Conservation (phyloP, 306 rosid species). For the Rosa lucieae region DNA sequence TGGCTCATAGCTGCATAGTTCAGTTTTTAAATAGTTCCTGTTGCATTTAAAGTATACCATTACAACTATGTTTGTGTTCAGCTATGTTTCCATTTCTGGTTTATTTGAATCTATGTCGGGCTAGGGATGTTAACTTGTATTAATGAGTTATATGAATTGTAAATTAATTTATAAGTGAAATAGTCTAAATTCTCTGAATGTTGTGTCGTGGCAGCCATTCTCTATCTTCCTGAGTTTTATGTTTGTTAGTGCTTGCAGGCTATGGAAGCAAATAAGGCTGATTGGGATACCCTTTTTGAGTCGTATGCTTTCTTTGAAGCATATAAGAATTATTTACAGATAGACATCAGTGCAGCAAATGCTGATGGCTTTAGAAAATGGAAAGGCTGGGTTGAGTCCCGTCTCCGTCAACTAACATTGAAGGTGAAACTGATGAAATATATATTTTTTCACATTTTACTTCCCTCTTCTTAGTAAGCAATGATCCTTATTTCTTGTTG, state of each 20-base stretch:
- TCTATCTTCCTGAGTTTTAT: constrained; percentile 14
- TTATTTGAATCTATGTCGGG: background rate
- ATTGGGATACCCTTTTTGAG: constrained; percentile 96
- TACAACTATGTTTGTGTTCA: background rate
- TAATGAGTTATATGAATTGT: background rate
- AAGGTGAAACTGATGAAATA: constrained; percentile 49
- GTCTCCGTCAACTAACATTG: constrained; percentile 87
- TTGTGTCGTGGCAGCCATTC: background rate
- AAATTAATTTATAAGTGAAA: background rate
- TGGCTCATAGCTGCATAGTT: background rate
- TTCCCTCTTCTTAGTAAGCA: background rate
- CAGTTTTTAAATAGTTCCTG: background rate
- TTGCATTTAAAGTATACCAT: background rate
- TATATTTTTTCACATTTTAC: background rate
- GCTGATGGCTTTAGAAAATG: constrained; percentile 83
- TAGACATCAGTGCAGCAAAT: constrained; percentile 75
- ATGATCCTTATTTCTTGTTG: constrained; percentile 18
- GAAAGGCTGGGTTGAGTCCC: constrained; percentile 99
- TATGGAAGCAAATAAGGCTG: constrained; percentile 74
- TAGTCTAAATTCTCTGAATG: background rate
- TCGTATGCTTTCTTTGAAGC: constrained; percentile 79
- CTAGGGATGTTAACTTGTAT: background rate
- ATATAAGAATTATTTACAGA: constrained; percentile 81
- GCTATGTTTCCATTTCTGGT: background rate
- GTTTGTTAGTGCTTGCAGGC: constrained; percentile 55